Conservation (phyloP, 306 rosid species). For the Sphenostylis stenocarpa region DNA sequence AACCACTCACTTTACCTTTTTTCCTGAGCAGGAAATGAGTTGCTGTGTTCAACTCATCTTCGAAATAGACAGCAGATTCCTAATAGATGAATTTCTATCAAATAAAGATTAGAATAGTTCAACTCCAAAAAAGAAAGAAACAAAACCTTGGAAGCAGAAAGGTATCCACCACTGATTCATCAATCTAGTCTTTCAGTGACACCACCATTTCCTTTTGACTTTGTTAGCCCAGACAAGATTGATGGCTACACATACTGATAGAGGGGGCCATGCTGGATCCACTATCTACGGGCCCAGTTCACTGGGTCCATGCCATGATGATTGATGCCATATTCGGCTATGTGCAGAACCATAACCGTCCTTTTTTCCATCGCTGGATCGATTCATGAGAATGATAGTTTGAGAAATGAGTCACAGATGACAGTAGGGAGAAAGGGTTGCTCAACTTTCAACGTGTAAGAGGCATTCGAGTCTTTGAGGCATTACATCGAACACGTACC, state of each 20-base stretch:
- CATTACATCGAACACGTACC: conserved; percentile 34
- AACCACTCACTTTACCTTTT: background rate
- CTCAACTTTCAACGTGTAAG: background rate
- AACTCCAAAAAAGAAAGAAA: background rate
- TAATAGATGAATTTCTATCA: background rate
- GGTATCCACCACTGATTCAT: background rate
- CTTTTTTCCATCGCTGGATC: background rate
- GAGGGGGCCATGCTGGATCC: background rate
- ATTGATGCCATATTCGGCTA: conserved; percentile 12
- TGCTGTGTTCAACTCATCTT: background rate
- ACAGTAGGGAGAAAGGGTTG: background rate
- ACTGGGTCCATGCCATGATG: background rate
- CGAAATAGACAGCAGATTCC: background rate
- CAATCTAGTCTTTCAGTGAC: background rate
- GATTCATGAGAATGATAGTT: no score
- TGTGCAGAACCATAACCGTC: background rate
- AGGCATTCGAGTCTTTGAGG: background rate
- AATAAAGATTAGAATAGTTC: background rate
- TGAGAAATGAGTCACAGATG: no score
- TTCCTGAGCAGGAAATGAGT: background rate
- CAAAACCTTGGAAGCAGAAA: background rate
- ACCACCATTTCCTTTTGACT: background rate
- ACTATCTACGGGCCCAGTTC: conserved; percentile 8
- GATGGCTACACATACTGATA: background rate
- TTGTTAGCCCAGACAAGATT: background rate